phyloP scores from a whole-genome alignment of 345 rosid genomes.

The Nasturtium officinale region DNA sequence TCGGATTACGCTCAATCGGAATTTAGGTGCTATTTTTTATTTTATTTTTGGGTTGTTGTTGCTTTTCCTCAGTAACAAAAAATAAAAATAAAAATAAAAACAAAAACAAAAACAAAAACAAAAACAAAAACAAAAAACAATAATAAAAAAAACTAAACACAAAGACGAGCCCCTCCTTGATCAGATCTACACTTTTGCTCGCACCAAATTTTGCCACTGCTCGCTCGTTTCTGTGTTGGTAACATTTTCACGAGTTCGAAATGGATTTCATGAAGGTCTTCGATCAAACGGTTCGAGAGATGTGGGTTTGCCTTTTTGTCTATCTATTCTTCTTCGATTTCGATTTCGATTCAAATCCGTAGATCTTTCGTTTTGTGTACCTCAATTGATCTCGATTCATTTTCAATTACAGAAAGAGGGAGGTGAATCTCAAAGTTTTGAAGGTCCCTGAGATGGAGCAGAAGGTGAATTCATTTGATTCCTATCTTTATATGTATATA shows the following conservation, averaged over 20 bases:
- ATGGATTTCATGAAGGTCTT: slow-evolving; percentile 99
- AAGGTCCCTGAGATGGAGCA: slow-evolving; percentile 98
- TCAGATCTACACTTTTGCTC: slow-evolving; percentile 43
- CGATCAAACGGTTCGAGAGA: slow-evolving; percentile 98
- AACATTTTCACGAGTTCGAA: slow-evolving; percentile 44
- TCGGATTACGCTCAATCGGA: no score
- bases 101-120: no score
- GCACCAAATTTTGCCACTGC: slow-evolving; percentile 14
- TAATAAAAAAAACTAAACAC: background rate
- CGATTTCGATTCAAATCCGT: slow-evolving; percentile 17
- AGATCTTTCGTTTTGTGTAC: slow-evolving; percentile 3
- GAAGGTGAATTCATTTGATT: slow-evolving; percentile 61
- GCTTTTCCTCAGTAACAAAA: no score
- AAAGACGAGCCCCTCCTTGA: slow-evolving; percentile 31
- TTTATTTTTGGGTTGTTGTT: no score
- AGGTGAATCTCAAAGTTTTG: slow-evolving; percentile 95
- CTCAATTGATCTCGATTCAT: background rate
- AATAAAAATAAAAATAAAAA: no score
- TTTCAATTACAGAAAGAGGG: slow-evolving; percentile 71
- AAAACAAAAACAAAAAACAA: no score
- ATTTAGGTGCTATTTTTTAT: no score
- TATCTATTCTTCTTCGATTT: slow-evolving; percentile 18
- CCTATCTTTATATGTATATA: background rate
- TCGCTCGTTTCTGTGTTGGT: slow-evolving; percentile 22
- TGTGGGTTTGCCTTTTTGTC: slow-evolving; percentile 51